phyloP scores from a whole-genome alignment of 2,329 filamentous ascomycete species.

The Paracoccidioides brasiliensis region DNA sequence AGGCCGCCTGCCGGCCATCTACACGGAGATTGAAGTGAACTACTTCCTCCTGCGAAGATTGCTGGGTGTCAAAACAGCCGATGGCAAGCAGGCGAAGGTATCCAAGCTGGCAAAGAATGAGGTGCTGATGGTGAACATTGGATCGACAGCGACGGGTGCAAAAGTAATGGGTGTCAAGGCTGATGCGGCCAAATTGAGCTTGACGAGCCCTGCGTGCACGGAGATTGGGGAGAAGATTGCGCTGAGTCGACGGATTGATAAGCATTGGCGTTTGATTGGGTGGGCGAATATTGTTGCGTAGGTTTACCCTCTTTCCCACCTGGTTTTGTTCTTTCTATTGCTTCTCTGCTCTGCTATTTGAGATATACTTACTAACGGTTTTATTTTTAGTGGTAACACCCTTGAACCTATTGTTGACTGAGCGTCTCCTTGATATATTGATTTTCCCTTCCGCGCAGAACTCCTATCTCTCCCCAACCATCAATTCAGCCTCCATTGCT shows the following conservation, averaged over 20 bases:
- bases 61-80: constrained; percentile 91
- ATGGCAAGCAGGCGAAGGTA: constrained; percentile 98
- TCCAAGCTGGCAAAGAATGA: constrained; percentile 97
- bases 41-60: constrained; percentile 94
- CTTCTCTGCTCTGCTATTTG: not conserved
- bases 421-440: constrained; percentile 8
- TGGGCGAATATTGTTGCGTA: constrained; percentile 66
- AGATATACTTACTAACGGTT: constrained; percentile 6
- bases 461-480: not conserved
- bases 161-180: constrained; percentile 97
- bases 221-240: constrained; percentile 98
- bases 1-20: constrained; percentile 88
- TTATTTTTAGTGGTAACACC: constrained; percentile 30
- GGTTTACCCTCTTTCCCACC: constrained; percentile 16
- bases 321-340: not conserved
- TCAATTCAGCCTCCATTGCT: not conserved
- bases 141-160: constrained; percentile 89
- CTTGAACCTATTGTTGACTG: constrained; percentile 33
- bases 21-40: constrained; percentile 97
- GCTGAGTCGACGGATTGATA: constrained; percentile 89
- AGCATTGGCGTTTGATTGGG: constrained; percentile 94
- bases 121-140: constrained; percentile 99
- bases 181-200: constrained; percentile 85
- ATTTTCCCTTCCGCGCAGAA: too few species aligned
- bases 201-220: constrained; percentile 91